A percentile compares a stretch with the other conserved stretches of the same genome.
These are phyloP conservation scores for Umbelopsis sp. DNA, from an alignment of 192 early-diverging fungal genomes.

Conservation along the genomic window DNA sequence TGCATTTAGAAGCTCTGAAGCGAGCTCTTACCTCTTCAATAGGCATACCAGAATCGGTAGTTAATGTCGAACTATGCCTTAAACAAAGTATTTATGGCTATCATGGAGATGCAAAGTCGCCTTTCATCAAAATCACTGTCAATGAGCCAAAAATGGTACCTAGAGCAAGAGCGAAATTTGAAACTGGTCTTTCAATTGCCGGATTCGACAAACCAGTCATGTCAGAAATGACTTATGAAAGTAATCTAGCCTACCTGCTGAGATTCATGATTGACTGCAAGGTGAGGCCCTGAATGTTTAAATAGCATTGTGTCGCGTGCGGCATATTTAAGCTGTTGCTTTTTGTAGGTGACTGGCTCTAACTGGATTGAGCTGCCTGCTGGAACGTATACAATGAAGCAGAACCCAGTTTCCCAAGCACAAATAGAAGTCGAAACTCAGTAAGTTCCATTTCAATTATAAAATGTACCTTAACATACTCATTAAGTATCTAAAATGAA, in stretches of 20 bases:
- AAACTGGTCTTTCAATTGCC: slow-evolving; percentile 60
- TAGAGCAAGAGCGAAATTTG: slow-evolving; percentile 40
- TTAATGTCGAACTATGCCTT: slow-evolving; percentile 69
- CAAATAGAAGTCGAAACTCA: slow-evolving; percentile 85
- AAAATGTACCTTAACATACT: background rate
- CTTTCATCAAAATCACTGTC: slow-evolving; percentile 80
- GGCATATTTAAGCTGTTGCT: background rate
- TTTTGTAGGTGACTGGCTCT: slow-evolving; percentile 68
- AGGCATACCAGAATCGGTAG: slow-evolving; percentile 44
- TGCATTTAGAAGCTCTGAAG: slow-evolving; percentile 57
- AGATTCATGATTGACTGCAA: slow-evolving; percentile 96
- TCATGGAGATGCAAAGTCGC: slow-evolving; percentile 76
- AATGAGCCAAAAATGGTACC: slow-evolving; percentile 53
- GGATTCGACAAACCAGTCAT: slow-evolving; percentile 48
- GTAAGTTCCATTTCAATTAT: slow-evolving; percentile 36
- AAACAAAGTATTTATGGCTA: slow-evolving; percentile 89
- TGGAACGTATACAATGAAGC: slow-evolving; percentile 66
- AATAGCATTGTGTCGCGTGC: background rate
- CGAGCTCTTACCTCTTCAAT: slow-evolving; percentile 46
- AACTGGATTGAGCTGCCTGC: slow-evolving; percentile 92
- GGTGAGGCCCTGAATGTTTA: slow-evolving; percentile 32
- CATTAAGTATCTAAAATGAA: background rate
- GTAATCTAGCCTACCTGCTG: slow-evolving; percentile 84
- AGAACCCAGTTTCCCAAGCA: slow-evolving; percentile 50
- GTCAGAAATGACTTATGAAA: slow-evolving; percentile 75